Evolutionary conservation across 306 rosid genomes (phyloP).

Genomic region (Vigna trinervia): DNA sequence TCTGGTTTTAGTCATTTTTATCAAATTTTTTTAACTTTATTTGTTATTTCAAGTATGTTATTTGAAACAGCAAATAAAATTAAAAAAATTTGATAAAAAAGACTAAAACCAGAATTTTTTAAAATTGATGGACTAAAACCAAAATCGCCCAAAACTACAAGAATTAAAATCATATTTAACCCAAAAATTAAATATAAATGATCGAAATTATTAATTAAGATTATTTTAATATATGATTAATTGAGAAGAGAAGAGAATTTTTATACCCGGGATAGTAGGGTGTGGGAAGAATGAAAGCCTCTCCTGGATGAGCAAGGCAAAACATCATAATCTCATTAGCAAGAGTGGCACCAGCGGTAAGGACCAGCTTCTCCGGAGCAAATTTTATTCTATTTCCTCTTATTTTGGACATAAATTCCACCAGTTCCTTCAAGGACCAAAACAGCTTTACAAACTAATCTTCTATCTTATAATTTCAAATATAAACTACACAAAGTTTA

Average conservation of each 20-base stretch:
- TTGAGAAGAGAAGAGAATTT: not conserved
- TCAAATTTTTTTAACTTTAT: too few species aligned
- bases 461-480: not conserved
- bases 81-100: too few species aligned
- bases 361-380: slow-evolving; percentile 64
- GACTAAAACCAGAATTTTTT: too few species aligned
- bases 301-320: slow-evolving; percentile 82
- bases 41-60: too few species aligned
- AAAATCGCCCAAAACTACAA: too few species aligned
- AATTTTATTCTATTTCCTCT: slow-evolving; percentile 66
- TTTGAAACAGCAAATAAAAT: too few species aligned
- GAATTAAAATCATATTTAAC: too few species aligned
- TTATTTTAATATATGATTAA: not conserved
- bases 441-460: too few species aligned
- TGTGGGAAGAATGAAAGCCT: slow-evolving; percentile 85
- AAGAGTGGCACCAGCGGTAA: slow-evolving; percentile 84
- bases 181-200: too few species aligned
- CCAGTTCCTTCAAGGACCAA: slow-evolving; percentile 55
- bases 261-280: slow-evolving; percentile 95
- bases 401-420: slow-evolving; percentile 65
- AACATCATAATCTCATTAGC: slow-evolving; percentile 92
- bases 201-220: not conserved
- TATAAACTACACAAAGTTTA: not conserved
- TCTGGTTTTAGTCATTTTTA: too few species aligned
- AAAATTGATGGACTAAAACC: too few species aligned